phyloP scores from a whole-genome alignment of 1,284 basidiomycete species.

The Sphaerobolus stellatus region DNA sequence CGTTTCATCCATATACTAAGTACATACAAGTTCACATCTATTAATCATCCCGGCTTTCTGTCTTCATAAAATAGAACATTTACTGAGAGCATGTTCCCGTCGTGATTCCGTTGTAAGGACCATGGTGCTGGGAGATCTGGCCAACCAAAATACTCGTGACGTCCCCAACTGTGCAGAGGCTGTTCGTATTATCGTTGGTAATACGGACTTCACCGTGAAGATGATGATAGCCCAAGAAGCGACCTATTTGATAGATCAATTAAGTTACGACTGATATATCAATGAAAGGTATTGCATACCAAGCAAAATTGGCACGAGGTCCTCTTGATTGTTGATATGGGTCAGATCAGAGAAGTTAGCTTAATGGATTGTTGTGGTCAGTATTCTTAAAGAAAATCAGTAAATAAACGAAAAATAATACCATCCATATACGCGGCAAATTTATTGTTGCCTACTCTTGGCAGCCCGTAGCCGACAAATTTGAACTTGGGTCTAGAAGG shows the following conservation, averaged over 20 bases:
- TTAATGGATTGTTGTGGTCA: not conserved
- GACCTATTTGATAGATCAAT: conserved; percentile 13
- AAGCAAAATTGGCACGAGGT: conserved; percentile 42
- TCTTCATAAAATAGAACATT: no score
- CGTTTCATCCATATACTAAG: no score
- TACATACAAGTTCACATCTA: no score
- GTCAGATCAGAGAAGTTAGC: conserved; percentile 8
- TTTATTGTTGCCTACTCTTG: conserved; percentile 31
- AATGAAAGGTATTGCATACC: conserved; percentile 18
- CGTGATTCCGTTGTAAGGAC: conserved; percentile 10
- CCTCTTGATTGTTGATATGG: conserved; percentile 34
- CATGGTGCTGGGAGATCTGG: conserved; percentile 2
- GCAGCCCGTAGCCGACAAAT: conserved; percentile 44
- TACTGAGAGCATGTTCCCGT: conserved; percentile 10
- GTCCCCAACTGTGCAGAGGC: conserved; percentile 10
- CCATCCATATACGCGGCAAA: conserved; percentile 23
- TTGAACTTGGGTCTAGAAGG: conserved; percentile 37
- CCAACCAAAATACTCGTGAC: not conserved
- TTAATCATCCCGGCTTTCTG: no score
- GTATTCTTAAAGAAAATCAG: conserved; percentile 14
- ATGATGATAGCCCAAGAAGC: conserved; percentile 36
- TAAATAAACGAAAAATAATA: conserved; percentile 27
- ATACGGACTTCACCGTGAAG: conserved; percentile 40
- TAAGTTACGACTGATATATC: not conserved
- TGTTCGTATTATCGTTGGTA: conserved; percentile 11